phyloP scores from a whole-genome alignment of 495 filamentous ascomycete species.

The Trichoderma erinaceum region DNA sequence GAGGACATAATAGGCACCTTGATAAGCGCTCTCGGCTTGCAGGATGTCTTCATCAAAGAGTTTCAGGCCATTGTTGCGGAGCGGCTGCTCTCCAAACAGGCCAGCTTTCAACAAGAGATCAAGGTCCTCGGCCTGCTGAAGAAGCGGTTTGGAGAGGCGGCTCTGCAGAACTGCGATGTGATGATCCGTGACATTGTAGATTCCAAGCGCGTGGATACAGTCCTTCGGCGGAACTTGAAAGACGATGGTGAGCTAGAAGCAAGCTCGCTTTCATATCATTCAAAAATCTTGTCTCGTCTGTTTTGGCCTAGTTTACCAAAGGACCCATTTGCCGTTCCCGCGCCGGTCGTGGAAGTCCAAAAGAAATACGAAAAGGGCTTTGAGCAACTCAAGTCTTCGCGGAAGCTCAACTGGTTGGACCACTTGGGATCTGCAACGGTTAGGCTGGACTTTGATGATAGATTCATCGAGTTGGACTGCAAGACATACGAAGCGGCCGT shows the following conservation, averaged over 20 bases:
- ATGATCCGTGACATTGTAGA: conserved; percentile 95
- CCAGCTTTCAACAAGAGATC: conserved; percentile 65
- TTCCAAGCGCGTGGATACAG: conserved; percentile 62
- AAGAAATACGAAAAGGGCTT: conserved; percentile 70
- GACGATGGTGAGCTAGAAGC: conserved; percentile 21
- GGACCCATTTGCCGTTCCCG: conserved; percentile 67
- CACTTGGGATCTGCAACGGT: conserved; percentile 75
- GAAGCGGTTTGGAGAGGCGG: conserved; percentile 75
- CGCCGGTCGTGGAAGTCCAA: conserved; percentile 56
- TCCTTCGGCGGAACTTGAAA: conserved; percentile 46
- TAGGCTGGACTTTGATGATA: conserved; percentile 76
- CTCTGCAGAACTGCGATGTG: conserved; percentile 86
- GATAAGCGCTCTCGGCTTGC: conserved; percentile 76
- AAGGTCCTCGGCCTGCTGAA: conserved; percentile 82
- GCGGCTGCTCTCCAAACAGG: conserved; percentile 66
- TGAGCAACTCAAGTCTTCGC: conserved; percentile 65
- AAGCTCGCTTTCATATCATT: conserved; percentile 44
- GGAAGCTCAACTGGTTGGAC: conserved; percentile 84
- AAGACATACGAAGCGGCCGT: conserved; percentile 85
- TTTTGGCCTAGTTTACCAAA: conserved; percentile 88
- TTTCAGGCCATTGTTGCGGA: conserved; percentile 80
- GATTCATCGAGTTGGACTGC: conserved; percentile 57
- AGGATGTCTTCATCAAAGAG: conserved; percentile 89
- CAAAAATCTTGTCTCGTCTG: conserved; percentile 82
- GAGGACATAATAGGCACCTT: conserved; percentile 90